A percentile compares a stretch with the other conserved stretches of the same genome.
These are phyloP conservation scores for Phylloporus rhodoxanthus DNA, from an alignment of 768 basidiomycete species.

Conservation along the genomic window DNA sequence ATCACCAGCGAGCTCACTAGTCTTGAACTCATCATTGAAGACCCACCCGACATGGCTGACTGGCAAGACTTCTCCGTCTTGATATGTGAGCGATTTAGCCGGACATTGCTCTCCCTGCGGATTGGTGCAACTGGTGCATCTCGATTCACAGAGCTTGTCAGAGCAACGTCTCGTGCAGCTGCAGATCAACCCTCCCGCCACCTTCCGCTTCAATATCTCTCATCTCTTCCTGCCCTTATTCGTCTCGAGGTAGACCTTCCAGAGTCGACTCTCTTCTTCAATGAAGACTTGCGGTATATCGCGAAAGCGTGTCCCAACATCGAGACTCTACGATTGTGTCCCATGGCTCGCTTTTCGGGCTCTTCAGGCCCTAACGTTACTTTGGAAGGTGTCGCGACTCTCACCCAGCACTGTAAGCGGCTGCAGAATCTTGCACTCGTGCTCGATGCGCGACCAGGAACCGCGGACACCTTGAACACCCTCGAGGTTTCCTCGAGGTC, in stretches of 20 bases:
- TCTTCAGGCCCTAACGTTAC: constrained; percentile 51
- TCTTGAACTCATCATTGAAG: constrained; percentile 73
- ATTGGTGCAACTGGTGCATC: constrained; percentile 62
- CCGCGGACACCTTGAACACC: constrained; percentile 40
- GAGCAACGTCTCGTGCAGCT: constrained; percentile 60
- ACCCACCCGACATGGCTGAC: constrained; percentile 67
- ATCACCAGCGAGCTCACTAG: constrained; percentile 58
- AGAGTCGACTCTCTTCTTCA: constrained; percentile 62
- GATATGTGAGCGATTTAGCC: constrained; percentile 57
- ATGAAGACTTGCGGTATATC: constrained; percentile 52
- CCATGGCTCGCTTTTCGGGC: constrained; percentile 58
- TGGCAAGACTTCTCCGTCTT: constrained; percentile 67
- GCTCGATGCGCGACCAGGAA: constrained; percentile 49
- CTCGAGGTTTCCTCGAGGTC: constrained; percentile 54
- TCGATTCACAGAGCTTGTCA: constrained; percentile 77
- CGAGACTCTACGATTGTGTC: constrained; percentile 63
- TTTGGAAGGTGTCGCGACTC: constrained; percentile 55
- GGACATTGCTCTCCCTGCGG: constrained; percentile 53
- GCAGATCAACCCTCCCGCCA: constrained; percentile 51
- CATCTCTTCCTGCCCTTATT: constrained; percentile 46
- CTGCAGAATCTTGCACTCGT: constrained; percentile 64
- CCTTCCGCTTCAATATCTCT: constrained; percentile 57
- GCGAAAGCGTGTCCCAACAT: constrained; percentile 61
- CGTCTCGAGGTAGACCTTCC: constrained; percentile 77
- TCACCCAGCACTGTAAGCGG: constrained; percentile 52